Percentiles rank a stretch among this genome's conserved stretches.
Conservation (phyloP, 805 yeast species). For the Lipomyces kockii region DNA sequence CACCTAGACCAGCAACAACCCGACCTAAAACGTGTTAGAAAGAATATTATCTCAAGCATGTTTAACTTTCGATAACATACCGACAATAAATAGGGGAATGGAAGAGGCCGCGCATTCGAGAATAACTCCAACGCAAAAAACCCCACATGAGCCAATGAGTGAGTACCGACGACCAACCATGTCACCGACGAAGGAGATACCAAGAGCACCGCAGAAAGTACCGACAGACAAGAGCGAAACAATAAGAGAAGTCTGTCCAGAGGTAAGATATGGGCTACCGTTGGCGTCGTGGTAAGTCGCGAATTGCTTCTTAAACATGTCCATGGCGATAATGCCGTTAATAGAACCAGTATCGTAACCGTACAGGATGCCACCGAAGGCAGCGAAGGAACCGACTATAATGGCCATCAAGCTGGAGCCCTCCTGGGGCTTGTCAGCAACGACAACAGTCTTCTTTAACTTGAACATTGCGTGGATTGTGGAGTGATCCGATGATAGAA, state of each 20-base stretch:
- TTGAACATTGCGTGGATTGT: not conserved
- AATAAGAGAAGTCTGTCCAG: conserved; percentile 54
- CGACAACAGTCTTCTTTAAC: not conserved
- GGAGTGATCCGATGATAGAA: not conserved
- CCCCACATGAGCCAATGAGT: conserved; percentile 53
- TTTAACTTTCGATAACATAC: not conserved
- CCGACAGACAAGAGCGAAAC: conserved; percentile 85
- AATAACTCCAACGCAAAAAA: conserved; percentile 73
- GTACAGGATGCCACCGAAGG: conserved; percentile 84
- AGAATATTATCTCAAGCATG: not conserved
- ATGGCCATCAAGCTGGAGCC: conserved; percentile 51
- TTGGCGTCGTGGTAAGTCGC: not conserved
- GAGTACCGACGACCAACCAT: conserved; percentile 66
- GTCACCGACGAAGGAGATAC: conserved; percentile 70
- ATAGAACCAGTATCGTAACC: conserved; percentile 90
- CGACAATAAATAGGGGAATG: conserved; percentile 58
- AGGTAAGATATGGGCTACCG: conserved; percentile 6
- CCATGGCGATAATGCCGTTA: conserved; percentile 77
- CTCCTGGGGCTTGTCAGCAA: not conserved
- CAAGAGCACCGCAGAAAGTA: conserved; percentile 75
- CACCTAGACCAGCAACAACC: conserved; percentile 69
- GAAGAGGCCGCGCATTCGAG: conserved; percentile 64
- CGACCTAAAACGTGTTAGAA: conserved; percentile 56
- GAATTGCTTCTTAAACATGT: not conserved
- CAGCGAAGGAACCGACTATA: conserved; percentile 76